Conservation (phyloP, 805 yeast genomes). For the Candida ascalaphidarum region DNA sequence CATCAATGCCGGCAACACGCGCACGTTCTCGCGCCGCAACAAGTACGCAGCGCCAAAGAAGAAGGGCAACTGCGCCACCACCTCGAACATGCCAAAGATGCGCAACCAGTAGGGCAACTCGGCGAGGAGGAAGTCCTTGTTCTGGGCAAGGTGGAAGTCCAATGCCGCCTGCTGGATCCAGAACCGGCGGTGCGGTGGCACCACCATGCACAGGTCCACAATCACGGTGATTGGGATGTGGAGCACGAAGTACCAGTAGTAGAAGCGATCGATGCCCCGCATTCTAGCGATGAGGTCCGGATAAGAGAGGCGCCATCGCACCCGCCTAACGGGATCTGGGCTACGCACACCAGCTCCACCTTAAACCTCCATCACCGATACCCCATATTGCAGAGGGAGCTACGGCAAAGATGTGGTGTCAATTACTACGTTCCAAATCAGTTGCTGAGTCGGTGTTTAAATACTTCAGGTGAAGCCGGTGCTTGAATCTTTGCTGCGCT, state of each 20-base stretch:
- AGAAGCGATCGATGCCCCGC: constrained; percentile 32
- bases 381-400: too few relatives aligned
- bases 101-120: constrained; percentile 66
- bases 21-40: constrained; percentile 6
- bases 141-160: constrained; percentile 50
- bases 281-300: too few relatives aligned
- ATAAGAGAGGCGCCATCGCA: too few relatives aligned
- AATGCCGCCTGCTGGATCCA: constrained; percentile 42
- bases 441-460: too few relatives aligned
- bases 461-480: too few relatives aligned
- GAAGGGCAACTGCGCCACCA: constrained; percentile 72
- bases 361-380: too few relatives aligned
- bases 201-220: constrained; percentile 65
- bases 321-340: too few relatives aligned
- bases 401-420: too few relatives aligned
- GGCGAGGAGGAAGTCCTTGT: constrained; percentile 64
- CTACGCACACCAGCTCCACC: too few relatives aligned
- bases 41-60: constrained; percentile 42
- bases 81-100: constrained; percentile 63
- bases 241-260: constrained; percentile 43
- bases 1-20: constrained; percentile 30
- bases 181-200: constrained; percentile 45
- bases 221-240: constrained; percentile 73
- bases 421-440: too few relatives aligned
- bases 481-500: too few relatives aligned